Percentiles rank a stretch among this genome's conserved stretches.
Conservation (phyloP, 495 filamentous ascomycete species). For the Aspergillus leporis region DNA sequence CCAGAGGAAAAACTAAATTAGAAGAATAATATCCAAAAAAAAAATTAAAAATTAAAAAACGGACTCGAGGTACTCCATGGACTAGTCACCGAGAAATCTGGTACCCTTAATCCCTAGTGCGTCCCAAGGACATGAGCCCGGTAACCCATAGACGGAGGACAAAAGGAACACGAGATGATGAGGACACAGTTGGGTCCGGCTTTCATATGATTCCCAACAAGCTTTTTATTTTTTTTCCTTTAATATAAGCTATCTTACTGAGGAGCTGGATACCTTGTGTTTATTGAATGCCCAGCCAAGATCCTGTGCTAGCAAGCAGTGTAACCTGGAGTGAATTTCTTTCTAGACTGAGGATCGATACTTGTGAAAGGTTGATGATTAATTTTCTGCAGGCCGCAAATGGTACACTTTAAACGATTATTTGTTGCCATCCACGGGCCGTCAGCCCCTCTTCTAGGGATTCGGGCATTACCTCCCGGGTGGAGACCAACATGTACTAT, state of each 20-base stretch:
- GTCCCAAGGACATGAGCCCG: slow-evolving; percentile 7
- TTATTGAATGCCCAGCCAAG: background rate
- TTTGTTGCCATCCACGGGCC: slow-evolving; percentile 25
- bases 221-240: too few relatives aligned
- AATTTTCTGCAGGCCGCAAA: slow-evolving; percentile 19
- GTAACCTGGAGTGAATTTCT: slow-evolving; percentile 4
- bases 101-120: slow-evolving; percentile 15
- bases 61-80: background rate
- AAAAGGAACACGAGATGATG: slow-evolving; percentile 1
- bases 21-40: background rate
- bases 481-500: slow-evolving; percentile 15
- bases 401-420: slow-evolving; percentile 6
- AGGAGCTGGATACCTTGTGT: background rate
- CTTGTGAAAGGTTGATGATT: slow-evolving; percentile 6
- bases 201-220: background rate
- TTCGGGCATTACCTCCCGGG: slow-evolving; percentile 26
- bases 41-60: too few relatives aligned
- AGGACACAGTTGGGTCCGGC: background rate
- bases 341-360: background rate
- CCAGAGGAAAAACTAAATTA: background rate
- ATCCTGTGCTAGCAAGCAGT: background rate
- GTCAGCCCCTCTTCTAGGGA: slow-evolving; percentile 26
- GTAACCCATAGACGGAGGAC: slow-evolving; percentile 6
- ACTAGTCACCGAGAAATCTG: background rate
- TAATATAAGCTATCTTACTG: too few relatives aligned